phyloP scores from a whole-genome alignment of 176 grass and related monocot species.

The Lolium multiflorum region DNA sequence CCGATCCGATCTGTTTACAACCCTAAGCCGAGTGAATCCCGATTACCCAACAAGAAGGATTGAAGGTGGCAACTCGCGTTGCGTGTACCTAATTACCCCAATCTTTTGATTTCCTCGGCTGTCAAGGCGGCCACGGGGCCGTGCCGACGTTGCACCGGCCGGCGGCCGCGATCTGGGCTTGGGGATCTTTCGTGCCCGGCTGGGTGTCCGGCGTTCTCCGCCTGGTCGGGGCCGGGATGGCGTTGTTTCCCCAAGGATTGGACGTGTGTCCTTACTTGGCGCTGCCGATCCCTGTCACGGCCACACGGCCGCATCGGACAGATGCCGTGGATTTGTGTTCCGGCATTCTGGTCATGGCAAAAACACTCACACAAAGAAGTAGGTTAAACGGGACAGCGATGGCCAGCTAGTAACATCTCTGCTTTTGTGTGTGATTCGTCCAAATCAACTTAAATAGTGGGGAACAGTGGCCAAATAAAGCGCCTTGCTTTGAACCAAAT shows the following conservation, averaged over 20 bases:
- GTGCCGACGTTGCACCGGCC: neutral
- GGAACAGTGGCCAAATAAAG: constrained; percentile 15
- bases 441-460: constrained; percentile 39
- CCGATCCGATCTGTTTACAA: too few species aligned
- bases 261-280: constrained; percentile 39
- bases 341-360: neutral
- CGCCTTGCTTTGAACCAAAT: constrained; percentile 60
- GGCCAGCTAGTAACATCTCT: neutral
- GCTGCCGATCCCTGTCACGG: constrained; percentile 17
- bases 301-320: constrained; percentile 27
- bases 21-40: too few species aligned
- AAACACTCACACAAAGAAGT: neutral
- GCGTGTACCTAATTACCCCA: too few species aligned
- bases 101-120: too few species aligned
- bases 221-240: neutral
- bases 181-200: neutral
- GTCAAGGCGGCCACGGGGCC: too few species aligned
- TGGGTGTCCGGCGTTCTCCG: neutral
- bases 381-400: constrained; percentile 25
- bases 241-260: neutral
- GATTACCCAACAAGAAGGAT: too few species aligned
- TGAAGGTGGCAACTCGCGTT: too few species aligned
- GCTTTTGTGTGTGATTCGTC: constrained; percentile 1
- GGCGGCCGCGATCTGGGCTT: too few species aligned
- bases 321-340: neutral